These are phyloP conservation scores for Epichloe festucae DNA, from an alignment of 2,329 filamentous ascomycete genomes.

Conservation along the genomic window DNA sequence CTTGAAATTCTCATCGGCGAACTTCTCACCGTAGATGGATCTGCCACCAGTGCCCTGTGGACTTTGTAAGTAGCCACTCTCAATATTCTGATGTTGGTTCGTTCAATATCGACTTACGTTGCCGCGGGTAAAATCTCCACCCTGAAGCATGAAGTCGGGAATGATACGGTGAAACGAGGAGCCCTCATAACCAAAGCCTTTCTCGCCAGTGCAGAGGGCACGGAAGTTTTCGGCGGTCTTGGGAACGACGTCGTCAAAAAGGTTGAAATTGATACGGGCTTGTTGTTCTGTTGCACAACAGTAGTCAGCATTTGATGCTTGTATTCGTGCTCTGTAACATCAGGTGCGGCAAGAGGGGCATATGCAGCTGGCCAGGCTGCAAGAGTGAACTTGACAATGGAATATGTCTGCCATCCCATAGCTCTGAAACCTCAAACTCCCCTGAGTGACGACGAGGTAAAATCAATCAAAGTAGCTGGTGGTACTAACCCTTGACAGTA, in stretches of 20 bases:
- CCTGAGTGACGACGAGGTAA: not conserved
- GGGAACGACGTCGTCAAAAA: slow-evolving; percentile 76
- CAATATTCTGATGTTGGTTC: not conserved
- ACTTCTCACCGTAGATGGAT: slow-evolving; percentile 94
- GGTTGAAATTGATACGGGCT: slow-evolving; percentile 78
- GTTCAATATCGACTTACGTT: slow-evolving; percentile 49
- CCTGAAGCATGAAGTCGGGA: slow-evolving; percentile 89
- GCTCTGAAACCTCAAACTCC: not conserved
- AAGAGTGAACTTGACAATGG: not conserved
- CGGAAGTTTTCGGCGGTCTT: slow-evolving; percentile 81
- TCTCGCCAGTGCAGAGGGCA: slow-evolving; percentile 66
- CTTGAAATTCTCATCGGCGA: slow-evolving; percentile 84
- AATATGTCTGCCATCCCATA: not conserved
- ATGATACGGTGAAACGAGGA: slow-evolving; percentile 90
- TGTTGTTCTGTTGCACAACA: slow-evolving; percentile 40
- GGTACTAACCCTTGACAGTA: slow-evolving; percentile 44
- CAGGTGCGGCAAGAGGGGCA: not conserved
- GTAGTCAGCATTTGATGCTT: slow-evolving; percentile 3
- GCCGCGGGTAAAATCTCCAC: slow-evolving; percentile 85
- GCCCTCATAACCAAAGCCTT: slow-evolving; percentile 71
- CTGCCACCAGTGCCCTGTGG: slow-evolving; percentile 79
- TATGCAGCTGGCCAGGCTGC: not conserved
- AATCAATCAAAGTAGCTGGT: not conserved
- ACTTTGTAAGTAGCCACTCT: slow-evolving; percentile 6
- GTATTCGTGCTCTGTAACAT: not conserved